These are phyloP conservation scores for Phytopythium vexans DNA, from an alignment of 352 stramenopile species.

Conservation along the genomic window DNA sequence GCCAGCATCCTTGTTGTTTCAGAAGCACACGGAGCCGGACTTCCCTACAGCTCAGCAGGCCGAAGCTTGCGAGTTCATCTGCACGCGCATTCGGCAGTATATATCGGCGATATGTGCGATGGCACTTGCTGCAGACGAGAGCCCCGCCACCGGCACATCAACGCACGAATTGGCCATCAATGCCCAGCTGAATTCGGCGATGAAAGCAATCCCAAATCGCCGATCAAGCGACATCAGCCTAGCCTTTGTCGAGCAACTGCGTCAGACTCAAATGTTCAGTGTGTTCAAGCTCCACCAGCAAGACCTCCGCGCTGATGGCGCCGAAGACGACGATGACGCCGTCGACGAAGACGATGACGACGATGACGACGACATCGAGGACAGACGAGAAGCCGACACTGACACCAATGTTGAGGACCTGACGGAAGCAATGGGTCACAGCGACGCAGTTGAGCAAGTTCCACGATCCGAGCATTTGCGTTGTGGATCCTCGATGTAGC, in stretches of 20 bases:
- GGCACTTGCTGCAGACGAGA: conserved; percentile 30
- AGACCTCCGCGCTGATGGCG: conserved; percentile 25
- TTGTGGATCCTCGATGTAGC: too few relatives aligned
- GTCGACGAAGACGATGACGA: conserved; percentile 25
- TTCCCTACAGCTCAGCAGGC: conserved; percentile 69
- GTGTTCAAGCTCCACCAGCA: conserved; percentile 52
- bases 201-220: conserved; percentile 2
- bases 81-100: conserved; percentile 51
- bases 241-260: conserved; percentile 64
- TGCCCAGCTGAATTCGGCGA: too few relatives aligned
- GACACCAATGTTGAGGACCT: conserved; percentile 7
- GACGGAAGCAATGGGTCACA: not conserved
- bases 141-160: conserved; percentile 1
- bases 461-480: too few relatives aligned
- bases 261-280: conserved; percentile 84
- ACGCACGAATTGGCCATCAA: too few relatives aligned
- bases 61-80: conserved; percentile 73
- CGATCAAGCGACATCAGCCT: conserved; percentile 48
- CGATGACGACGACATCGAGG: conserved; percentile 20
- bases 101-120: conserved; percentile 58
- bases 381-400: conserved; percentile 1
- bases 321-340: conserved; percentile 21
- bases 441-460: too few relatives aligned
- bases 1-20: conserved; percentile 53
- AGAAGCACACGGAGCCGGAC: conserved; percentile 41